These are phyloP conservation scores for Leccinum arenicola DNA, from an alignment of 768 basidiomycete genomes.

Conservation along the genomic window DNA sequence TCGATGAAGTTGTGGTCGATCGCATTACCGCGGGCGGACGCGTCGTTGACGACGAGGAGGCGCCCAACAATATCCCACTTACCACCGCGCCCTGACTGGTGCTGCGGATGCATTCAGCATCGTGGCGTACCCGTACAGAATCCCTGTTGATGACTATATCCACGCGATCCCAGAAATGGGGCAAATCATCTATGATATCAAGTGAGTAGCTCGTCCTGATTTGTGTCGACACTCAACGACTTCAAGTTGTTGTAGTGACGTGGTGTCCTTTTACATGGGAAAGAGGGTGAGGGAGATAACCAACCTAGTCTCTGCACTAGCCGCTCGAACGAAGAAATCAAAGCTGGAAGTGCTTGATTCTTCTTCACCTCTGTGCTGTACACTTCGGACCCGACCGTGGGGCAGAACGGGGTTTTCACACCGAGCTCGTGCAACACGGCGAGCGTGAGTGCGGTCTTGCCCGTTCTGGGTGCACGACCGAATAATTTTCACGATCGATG, in stretches of 20 bases:
- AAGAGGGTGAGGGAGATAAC: no score
- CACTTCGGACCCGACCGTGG: conserved; percentile 98
- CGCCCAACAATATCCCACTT: not conserved
- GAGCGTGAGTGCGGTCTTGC: conserved; percentile 96
- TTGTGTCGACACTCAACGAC: not conserved
- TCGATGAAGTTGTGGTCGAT: not conserved
- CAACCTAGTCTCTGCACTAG: no score
- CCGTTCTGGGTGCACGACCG: conserved; percentile 94
- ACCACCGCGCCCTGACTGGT: not conserved
- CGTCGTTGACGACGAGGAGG: not conserved
- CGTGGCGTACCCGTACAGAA: not conserved
- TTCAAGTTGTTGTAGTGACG: not conserved
- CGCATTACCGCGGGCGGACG: not conserved
- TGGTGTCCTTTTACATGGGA: no score
- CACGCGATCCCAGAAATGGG: not conserved
- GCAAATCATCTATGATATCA: not conserved
- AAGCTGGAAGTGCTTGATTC: conserved; percentile 32
- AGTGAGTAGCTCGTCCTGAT: not conserved
- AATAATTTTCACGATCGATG: conserved; percentile 78
- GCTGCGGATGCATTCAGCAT: not conserved
- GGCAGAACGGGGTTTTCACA: conserved; percentile 93
- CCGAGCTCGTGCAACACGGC: conserved; percentile 95
- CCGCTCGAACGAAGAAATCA: not conserved
- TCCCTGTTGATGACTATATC: not conserved
- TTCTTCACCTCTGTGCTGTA: conserved; percentile 98